Percentiles rank a stretch among this genome's conserved stretches.
phyloP scores from a whole-genome alignment of 306 rosid species.

The Malus sylvestris region DNA sequence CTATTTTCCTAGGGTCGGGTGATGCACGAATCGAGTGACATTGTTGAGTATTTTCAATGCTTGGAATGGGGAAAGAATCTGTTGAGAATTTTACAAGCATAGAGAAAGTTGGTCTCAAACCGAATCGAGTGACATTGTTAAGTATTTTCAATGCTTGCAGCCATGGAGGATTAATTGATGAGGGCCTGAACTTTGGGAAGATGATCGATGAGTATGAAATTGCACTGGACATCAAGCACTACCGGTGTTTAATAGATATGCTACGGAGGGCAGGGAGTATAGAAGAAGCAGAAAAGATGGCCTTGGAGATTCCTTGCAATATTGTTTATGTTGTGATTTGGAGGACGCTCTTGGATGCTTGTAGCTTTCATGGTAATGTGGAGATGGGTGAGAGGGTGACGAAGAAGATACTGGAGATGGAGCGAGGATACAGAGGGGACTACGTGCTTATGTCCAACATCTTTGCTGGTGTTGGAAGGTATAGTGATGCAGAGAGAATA shows the following conservation, averaged over 20 bases:
- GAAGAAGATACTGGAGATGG: conserved; percentile 44
- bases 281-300: conserved; percentile 56
- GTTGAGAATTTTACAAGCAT: too few species aligned
- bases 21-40: too few species aligned
- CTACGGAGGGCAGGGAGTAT: conserved; percentile 39
- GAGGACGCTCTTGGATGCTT: conserved; percentile 69
- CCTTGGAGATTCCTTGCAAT: conserved; percentile 48
- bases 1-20: too few species aligned
- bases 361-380: conserved; percentile 54
- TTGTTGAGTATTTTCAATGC: too few species aligned
- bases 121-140: conserved; percentile 50
- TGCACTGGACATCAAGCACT: conserved; percentile 48
- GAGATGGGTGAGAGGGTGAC: conserved; percentile 54
- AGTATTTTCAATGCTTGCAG: conserved; percentile 59
- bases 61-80: too few species aligned
- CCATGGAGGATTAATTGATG: conserved; percentile 69
- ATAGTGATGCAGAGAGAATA: too few species aligned
- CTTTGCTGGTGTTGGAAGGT: conserved; percentile 31
- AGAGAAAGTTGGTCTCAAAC: too few species aligned
- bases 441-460: conserved; percentile 82
- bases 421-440: conserved; percentile 61
- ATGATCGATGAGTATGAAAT: conserved; percentile 27
- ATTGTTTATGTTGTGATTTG: conserved; percentile 54
- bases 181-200: conserved; percentile 50
- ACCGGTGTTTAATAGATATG: conserved; percentile 71